Percentiles rank a stretch among this genome's conserved stretches.
Conservation (phyloP, 495 filamentous ascomycete species). For the Aspergillus asperescens region DNA sequence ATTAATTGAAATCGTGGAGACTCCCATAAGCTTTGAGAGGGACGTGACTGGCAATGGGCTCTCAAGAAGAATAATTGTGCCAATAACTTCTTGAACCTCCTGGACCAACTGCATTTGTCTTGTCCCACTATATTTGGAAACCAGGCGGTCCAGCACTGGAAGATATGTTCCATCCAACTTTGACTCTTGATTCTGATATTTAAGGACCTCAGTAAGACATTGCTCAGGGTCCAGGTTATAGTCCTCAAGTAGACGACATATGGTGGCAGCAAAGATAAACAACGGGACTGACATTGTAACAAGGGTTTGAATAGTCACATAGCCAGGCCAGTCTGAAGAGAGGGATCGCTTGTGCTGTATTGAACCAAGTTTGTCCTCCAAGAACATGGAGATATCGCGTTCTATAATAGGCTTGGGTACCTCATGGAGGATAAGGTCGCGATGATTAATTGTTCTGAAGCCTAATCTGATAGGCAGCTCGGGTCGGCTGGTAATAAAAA, state of each 20-base stretch:
- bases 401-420: constrained; percentile 17
- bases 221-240: constrained; percentile 11
- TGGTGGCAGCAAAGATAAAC: constrained; percentile 1
- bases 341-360: constrained; percentile 15
- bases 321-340: constrained; percentile 39
- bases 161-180: constrained; percentile 24
- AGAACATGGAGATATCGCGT: constrained; percentile 25
- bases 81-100: constrained; percentile 19
- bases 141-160: constrained; percentile 12
- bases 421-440: constrained; percentile 7
- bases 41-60: constrained; percentile 17
- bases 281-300: constrained; percentile 17
- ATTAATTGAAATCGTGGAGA: not conserved
- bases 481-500: constrained; percentile 41
- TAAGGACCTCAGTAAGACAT: constrained; percentile 16
- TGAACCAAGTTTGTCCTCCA: constrained; percentile 16
- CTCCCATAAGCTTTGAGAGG: constrained; percentile 17
- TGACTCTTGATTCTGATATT: constrained; percentile 12
- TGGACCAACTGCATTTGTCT: not conserved
- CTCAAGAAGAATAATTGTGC: constrained; percentile 23
- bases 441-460: constrained; percentile 16
- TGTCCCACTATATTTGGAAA: not conserved
- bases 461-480: constrained; percentile 40
- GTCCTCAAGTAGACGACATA: not conserved
- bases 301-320: constrained; percentile 11